Evolutionary conservation across 139 green algal species (phyloP), one percentile per base, ranked within the genome.

Genomic region (Deuterostichococcus epilithicus): DNA sequence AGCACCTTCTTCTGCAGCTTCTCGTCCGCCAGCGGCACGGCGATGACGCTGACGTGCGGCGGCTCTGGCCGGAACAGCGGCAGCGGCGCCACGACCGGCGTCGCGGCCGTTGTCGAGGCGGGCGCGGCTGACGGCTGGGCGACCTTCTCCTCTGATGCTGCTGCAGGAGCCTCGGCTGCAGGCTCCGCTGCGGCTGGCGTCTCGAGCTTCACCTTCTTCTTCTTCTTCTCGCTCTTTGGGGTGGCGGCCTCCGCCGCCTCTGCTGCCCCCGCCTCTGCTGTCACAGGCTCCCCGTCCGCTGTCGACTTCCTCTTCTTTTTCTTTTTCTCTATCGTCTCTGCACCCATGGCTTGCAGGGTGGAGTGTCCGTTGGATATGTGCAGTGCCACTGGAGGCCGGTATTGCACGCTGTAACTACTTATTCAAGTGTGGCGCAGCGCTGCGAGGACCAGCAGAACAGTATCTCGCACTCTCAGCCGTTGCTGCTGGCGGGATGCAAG

Each of bases 1-100:
- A 97, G 83, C 8, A 75, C 72, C 82, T 96, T 97, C 77, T 98
- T 98, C 69, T 78, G 86, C 15, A 98, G 87, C 83, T 98, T 98
- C 38, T 97, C 92, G 59, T 96, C 90, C 35, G 94, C 94, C 35
- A 98, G 83, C 0, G 94, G 94, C 76, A 95, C 95, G 5, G 94
- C 94, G 37, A 98, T 97, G n/a, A 87, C 33, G 13, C 74, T 84
- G 26, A 93, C 5, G 1, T 73, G 70, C 20, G 38, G 44, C 22
- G 26, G 34, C 52, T 63, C 52, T 63, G 52, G 10, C 52, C 52
- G 59, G 28, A 70, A 77, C n/a, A 36, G 74, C 59, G 5, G 32
- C 44, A 35, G 1, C 66, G 74, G 76, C 35, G 63, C 35, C 3
- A 52, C 42, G 3, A 58, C 37, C 15, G 69, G 68, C n/a, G 42